These are phyloP conservation scores for Colletotrichum sp. DNA, from an alignment of 2,329 filamentous ascomycete species.

Conservation along the genomic window DNA sequence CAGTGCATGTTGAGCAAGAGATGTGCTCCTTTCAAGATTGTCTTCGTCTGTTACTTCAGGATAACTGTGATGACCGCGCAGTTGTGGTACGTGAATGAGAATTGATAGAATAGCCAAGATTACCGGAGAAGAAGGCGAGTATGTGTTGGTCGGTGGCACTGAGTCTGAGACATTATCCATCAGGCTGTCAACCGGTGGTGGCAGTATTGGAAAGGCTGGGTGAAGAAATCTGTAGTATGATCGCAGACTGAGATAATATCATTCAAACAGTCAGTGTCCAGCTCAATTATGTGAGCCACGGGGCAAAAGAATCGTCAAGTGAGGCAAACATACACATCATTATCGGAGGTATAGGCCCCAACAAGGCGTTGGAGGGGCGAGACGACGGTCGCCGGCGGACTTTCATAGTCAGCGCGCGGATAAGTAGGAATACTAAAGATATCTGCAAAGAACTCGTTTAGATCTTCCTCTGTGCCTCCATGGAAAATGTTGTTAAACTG, in stretches of 20 bases:
- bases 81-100: not conserved
- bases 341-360: not conserved
- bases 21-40: no score
- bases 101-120: not conserved
- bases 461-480: not conserved
- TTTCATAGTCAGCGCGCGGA: not conserved
- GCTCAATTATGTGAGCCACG: no score
- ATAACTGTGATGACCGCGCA: not conserved
- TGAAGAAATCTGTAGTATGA: not conserved
- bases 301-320: no score
- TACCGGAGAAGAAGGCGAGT: not conserved
- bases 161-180: not conserved
- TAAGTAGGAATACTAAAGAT: not conserved
- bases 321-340: not conserved
- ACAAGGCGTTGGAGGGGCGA: not conserved
- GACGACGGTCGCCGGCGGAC: no score
- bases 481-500: not conserved
- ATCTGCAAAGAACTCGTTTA: not conserved
- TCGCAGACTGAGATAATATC: not conserved
- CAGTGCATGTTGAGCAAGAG: not conserved
- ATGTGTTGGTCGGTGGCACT: not conserved
- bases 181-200: not conserved
- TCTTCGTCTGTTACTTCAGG: not conserved
- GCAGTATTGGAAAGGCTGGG: not conserved
- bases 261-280: not conserved